A percentile compares a stretch with the other conserved stretches of the same genome.
Conservation (phyloP, 2,329 filamentous ascomycete genomes). For the Paecilomyces dactylethromorphus region DNA sequence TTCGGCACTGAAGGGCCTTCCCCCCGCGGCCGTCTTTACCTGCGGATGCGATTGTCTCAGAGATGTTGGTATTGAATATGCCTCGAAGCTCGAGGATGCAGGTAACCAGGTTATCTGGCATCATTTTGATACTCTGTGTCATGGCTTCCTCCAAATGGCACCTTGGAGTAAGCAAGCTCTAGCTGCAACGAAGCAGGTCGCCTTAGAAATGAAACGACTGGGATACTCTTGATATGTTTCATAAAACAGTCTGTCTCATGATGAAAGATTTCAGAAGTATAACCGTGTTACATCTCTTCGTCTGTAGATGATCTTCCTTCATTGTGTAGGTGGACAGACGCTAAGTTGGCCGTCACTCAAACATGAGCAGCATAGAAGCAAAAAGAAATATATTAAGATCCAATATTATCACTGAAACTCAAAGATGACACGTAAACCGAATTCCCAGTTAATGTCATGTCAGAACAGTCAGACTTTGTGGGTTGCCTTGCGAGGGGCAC, state of each 20-base stretch:
- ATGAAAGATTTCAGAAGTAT: background rate
- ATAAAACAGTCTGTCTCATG: background rate
- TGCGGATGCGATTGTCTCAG: constrained; percentile 25
- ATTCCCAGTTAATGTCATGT: background rate
- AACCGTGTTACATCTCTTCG: background rate
- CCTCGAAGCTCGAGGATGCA: constrained; percentile 19
- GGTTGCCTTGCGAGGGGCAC: background rate
- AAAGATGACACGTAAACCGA: background rate
- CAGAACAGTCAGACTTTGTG: background rate
- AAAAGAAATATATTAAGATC: background rate
- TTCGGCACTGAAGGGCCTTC: constrained; percentile 14
- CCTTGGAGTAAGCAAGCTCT: constrained; percentile 21
- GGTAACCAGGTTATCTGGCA: constrained; percentile 18
- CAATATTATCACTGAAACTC: background rate
- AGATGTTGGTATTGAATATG: constrained; percentile 26
- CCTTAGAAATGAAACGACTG: background rate
- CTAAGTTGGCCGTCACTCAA: background rate
- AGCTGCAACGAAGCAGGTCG: constrained; percentile 6
- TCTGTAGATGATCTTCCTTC: background rate
- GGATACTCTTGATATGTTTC: background rate
- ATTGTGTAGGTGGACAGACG: background rate
- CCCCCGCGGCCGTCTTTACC: constrained; percentile 23
- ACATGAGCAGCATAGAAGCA: background rate
- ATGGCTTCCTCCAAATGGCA: constrained; percentile 26
- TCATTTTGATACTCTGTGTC: constrained; percentile 18